Evolutionary conservation across 1,284 basidiomycete species (phyloP), one percentile per base, ranked within the genome.

Genomic region (Flammula alnicola): DNA sequence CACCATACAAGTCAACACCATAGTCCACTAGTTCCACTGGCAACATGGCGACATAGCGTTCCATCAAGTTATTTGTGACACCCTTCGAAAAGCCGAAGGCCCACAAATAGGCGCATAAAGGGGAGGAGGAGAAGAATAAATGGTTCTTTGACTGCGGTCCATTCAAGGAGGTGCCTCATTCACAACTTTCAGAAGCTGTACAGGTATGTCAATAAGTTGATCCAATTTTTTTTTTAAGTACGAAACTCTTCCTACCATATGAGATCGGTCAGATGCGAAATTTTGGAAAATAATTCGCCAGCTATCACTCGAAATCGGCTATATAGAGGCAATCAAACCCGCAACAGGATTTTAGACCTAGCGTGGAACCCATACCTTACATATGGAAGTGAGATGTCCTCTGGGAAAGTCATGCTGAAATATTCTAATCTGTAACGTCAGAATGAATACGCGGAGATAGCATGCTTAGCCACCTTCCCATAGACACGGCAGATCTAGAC

Each of bases 191-290:
- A n/a, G n/a, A n/a, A n/a, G n/a, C n/a, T n/a, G n/a, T n/a, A n/a
- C n/a, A n/a, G n/a, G n/a, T n/a, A n/a, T n/a, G n/a, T n/a, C n/a
- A n/a, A n/a, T n/a, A n/a, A n/a, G n/a, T n/a, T n/a, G n/a, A n/a
- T n/a, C n/a, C n/a, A n/a, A n/a, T n/a, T n/a, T n/a, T n/a, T 33
- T 29, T 27, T 20, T 30, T 17, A 20, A 27, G 6, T 31, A 20
- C 27, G 27, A 20, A 23, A 43, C 57, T 67, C n/a, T n/a, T n/a
- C n/a, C n/a, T 61, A 87, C 84, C 87, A 91, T 90, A 65, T 90
- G 88, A 45, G 86, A 86, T 61, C 88, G 74, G 64, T 90, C 85
- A n/a, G 86, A 89, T 7, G 86, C 84, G 68, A 90, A 89, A 57
- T 79, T 59, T 52, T 78, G 69, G 16, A 89, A 65, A 60, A 86